phyloP scores from a whole-genome alignment of 2,329 filamentous ascomycete species.

The Aspergillus uvarum region DNA sequence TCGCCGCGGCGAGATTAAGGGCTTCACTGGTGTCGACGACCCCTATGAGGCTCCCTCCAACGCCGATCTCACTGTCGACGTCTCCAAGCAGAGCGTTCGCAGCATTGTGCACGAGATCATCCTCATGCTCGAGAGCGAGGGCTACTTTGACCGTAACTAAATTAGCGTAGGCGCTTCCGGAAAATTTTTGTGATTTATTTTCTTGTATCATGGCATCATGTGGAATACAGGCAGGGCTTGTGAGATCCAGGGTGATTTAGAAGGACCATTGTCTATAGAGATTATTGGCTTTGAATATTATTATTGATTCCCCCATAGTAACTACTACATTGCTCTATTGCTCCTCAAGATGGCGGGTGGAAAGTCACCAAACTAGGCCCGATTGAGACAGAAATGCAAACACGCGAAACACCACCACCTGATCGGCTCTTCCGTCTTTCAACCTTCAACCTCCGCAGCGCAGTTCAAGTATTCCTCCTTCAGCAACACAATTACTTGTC shows the following conservation, averaged over 20 bases:
- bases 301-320: slow-evolving; percentile 24
- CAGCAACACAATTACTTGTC: neutral
- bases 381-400: slow-evolving; percentile 1
- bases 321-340: slow-evolving; percentile 7
- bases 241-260: slow-evolving; percentile 15
- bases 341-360: neutral
- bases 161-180: slow-evolving; percentile 15
- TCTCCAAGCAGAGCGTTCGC: slow-evolving; percentile 82
- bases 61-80: slow-evolving; percentile 80
- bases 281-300: slow-evolving; percentile 16
- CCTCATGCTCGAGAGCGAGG: slow-evolving; percentile 83
- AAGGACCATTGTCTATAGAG: slow-evolving; percentile 20
- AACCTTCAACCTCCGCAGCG: neutral
- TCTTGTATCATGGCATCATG: slow-evolving; percentile 14
- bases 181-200: slow-evolving; percentile 17
- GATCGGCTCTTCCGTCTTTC: neutral
- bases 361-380: neutral
- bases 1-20: slow-evolving; percentile 87
- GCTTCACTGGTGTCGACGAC: slow-evolving; percentile 97
- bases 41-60: slow-evolving; percentile 85
- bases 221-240: slow-evolving; percentile 16
- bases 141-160: slow-evolving; percentile 69
- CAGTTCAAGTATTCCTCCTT: neutral
- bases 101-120: slow-evolving; percentile 97
- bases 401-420: neutral